Conservation (phyloP, 176 grass and related monocot genomes). For the Bromus sterilis region DNA sequence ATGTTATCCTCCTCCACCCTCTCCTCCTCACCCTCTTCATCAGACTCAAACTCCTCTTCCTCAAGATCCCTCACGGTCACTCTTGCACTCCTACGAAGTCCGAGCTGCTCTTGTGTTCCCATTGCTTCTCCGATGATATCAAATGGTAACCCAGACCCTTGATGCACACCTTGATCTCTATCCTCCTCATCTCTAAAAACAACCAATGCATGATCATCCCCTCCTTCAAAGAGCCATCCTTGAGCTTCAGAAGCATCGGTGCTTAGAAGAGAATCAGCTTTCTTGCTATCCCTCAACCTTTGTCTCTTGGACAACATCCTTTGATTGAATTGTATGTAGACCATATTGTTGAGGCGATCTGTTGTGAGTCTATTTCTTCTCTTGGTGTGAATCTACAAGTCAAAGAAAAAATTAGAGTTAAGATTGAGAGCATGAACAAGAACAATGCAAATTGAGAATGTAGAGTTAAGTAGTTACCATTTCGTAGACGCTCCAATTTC, state of each 20-base stretch:
- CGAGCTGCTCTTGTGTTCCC: background rate
- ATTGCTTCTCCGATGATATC: background rate
- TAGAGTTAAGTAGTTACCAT: too few species aligned
- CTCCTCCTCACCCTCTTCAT: background rate
- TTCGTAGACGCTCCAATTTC: too few species aligned
- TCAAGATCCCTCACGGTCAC: background rate
- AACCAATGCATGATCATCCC: background rate
- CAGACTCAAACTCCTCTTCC: background rate
- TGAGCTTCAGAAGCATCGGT: background rate
- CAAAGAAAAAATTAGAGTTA: too few species aligned
- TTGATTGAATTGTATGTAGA: background rate
- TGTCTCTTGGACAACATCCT: background rate
- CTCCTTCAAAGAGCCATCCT: background rate
- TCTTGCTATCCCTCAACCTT: background rate
- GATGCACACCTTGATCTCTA: background rate
- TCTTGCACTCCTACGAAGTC: background rate
- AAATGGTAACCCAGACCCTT: background rate
- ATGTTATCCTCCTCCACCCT: background rate
- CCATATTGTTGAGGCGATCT: background rate
- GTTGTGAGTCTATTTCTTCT: background rate
- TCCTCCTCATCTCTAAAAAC: background rate
- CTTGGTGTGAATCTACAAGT: background rate
- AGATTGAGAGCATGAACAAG: too few species aligned
- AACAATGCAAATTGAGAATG: too few species aligned
- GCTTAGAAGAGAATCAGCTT: background rate